These are phyloP conservation scores for Magnusiomyces tetraspermus DNA, from an alignment of 1,139 yeast genomes.

Conservation along the genomic window DNA sequence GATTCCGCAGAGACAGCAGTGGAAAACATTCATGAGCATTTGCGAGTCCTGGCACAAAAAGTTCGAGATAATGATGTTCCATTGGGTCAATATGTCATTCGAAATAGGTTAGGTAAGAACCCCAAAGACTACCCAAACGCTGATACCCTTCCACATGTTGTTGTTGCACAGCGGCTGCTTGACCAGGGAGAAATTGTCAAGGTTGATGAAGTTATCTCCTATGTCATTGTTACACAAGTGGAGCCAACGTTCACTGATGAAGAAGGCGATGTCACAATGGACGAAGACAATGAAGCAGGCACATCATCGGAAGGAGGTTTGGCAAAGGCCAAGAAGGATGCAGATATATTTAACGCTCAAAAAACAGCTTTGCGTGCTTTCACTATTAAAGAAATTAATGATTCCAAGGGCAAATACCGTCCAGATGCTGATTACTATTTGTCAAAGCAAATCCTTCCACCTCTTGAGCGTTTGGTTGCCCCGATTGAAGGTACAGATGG, in stretches of 20 bases:
- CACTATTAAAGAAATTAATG: constrained; percentile 61
- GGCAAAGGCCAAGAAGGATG: not conserved
- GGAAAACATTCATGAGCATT: constrained; percentile 59
- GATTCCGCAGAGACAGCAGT: constrained; percentile 72
- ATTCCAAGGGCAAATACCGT: constrained; percentile 40
- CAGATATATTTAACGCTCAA: constrained; percentile 14
- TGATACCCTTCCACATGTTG: constrained; percentile 76
- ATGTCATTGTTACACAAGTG: constrained; percentile 44
- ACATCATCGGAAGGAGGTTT: not conserved
- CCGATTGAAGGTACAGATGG: constrained; percentile 82
- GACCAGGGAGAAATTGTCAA: constrained; percentile 74
- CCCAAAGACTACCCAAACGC: constrained; percentile 38
- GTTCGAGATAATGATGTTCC: constrained; percentile 55
- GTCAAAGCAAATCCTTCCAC: constrained; percentile 84
- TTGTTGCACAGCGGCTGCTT: constrained; percentile 75
- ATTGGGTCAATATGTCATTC: constrained; percentile 44
- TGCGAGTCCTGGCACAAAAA: constrained; percentile 51
- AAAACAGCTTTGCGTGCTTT: constrained; percentile 69
- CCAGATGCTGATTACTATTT: constrained; percentile 77
- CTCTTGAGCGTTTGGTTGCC: constrained; percentile 79
- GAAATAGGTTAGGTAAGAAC: constrained; percentile 35
- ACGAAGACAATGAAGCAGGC: not conserved
- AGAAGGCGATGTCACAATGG: constrained; percentile 16
- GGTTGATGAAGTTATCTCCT: constrained; percentile 87
- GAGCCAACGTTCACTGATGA: constrained; percentile 16